These are phyloP conservation scores for Leptographium radiaticola DNA, from an alignment of 2,329 filamentous ascomycete genomes.

Conservation along the genomic window DNA sequence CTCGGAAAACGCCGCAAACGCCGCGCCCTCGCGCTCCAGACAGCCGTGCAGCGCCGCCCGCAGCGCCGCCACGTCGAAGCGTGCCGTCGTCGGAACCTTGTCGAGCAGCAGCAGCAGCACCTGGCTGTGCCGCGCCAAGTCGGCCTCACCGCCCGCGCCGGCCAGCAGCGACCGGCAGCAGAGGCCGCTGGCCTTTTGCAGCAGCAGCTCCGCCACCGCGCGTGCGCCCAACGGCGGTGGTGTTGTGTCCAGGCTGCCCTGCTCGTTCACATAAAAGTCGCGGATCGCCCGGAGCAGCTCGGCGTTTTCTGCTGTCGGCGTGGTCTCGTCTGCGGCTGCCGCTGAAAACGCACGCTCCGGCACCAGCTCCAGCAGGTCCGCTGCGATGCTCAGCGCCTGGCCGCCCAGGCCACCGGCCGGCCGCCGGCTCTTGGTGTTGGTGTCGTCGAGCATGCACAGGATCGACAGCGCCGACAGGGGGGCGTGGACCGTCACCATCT, in stretches of 20 bases:
- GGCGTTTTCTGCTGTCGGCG: conserved; percentile 19
- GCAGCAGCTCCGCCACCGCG: conserved; percentile 46
- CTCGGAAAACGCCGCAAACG: conserved; percentile 44
- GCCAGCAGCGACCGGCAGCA: conserved; percentile 32
- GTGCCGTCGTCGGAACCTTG: conserved; percentile 33
- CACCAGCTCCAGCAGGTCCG: conserved; percentile 47
- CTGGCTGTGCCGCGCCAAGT: conserved; percentile 44
- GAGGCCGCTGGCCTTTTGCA: conserved; percentile 44
- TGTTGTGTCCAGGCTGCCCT: conserved; percentile 53
- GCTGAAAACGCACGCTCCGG: conserved; percentile 49
- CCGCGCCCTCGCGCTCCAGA: conserved; percentile 26
- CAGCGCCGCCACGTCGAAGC: conserved; percentile 33
- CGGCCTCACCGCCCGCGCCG: conserved; percentile 24
- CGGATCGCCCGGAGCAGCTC: conserved; percentile 48
- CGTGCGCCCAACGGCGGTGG: conserved; percentile 44
- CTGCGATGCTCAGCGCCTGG: conserved; percentile 33
- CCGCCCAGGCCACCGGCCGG: background rate
- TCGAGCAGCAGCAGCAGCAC: conserved; percentile 44
- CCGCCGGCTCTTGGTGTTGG: conserved; percentile 25
- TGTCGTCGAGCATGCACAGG: conserved; percentile 44
- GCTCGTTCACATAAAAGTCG: conserved; percentile 56
- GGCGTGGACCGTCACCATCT: conserved; percentile 81
- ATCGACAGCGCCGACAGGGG: conserved; percentile 61
- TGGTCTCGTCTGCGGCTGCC: conserved; percentile 14
- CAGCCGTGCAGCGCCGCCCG: conserved; percentile 37